phyloP scores from a whole-genome alignment of 305 asterid genomes.

The Rubia tinctorum region DNA sequence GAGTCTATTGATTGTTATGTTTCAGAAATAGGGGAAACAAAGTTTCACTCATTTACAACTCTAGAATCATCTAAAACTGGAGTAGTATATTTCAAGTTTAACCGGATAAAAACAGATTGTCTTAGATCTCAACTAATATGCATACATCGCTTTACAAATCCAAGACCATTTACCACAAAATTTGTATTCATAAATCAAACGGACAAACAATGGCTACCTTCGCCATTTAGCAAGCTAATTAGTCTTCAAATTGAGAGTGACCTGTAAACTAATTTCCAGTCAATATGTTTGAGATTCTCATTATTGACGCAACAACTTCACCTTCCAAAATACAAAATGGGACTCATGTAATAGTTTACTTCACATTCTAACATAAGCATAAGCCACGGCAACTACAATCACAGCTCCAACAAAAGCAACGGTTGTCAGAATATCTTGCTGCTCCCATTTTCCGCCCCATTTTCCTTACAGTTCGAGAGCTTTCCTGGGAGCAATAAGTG shows the following conservation, averaged over 20 bases:
- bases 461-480: conserved; percentile 35
- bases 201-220: background rate
- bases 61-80: no score
- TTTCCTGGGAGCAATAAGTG: no score
- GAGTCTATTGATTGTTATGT: no score
- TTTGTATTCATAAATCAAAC: background rate
- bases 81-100: no score
- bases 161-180: background rate
- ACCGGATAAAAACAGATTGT: no score
- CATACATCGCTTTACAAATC: background rate
- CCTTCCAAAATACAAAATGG: conserved; percentile 23
- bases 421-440: conserved; percentile 59
- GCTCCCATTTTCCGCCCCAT: conserved; percentile 71
- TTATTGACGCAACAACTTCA: conserved; percentile 23
- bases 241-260: no score
- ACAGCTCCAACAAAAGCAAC: conserved; percentile 67
- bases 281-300: conserved; percentile 14
- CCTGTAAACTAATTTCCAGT: conserved; percentile 6
- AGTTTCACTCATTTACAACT: no score
- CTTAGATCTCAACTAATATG: background rate
- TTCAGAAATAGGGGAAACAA: no score
- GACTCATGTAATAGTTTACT: conserved; percentile 27
- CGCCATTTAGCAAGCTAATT: background rate
- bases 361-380: conserved; percentile 54
- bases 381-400: conserved; percentile 66